Base-by-base conservation (phyloP, 164 flowering plant species). In the Magnolia officinalis region DNA sequence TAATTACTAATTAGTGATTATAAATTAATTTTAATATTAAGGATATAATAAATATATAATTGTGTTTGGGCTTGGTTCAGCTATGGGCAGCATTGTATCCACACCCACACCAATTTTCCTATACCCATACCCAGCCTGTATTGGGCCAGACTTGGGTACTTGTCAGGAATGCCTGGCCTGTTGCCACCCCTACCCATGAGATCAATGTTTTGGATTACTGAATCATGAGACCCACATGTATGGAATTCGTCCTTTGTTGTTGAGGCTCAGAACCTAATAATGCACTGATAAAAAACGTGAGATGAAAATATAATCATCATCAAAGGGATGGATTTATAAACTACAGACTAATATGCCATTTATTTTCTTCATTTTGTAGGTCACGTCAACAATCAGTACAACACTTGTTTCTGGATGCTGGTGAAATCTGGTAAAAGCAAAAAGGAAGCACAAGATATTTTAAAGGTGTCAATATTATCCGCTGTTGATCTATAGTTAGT, bases 321-420 rank as follows among this genome's bases (percentile, higher is more conserved):
- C 61, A 0, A 37, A 23, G 61, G 18, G 13, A 55, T 55, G 29
- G 7, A 23, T 13, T 71, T 21, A 2, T 20, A 6, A 5, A 50
- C 24, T n/a, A 2, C 23, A 16, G 55, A 70, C 18, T 70, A n/a
- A 8, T 21, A 31, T 20, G 23, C 50, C 18, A 16, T 55, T 70
- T 11, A 11, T 18, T 11, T 78, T 50, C 64, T 14, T 52, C 6
- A 16, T 24, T 74, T 70, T 73, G 65, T 66, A 82, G 85, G 98
- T 78, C 98, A 94, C 82, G 88, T 96, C 23, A 96, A 96, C 83
- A 96, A 94, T 85, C 97, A 93, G 75, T 93, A 90, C 76, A 94
- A 94, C 70, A 91, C 98, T 80, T 93, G 94, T 80, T 96, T 92
- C 78, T 96, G 99, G 98, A 82, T 77, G 91, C 90, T 96, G 76